A percentile compares a stretch with the other conserved stretches of the same genome.
Conservation (phyloP, 179 eudicot species). For the Beta lomatogona region DNA sequence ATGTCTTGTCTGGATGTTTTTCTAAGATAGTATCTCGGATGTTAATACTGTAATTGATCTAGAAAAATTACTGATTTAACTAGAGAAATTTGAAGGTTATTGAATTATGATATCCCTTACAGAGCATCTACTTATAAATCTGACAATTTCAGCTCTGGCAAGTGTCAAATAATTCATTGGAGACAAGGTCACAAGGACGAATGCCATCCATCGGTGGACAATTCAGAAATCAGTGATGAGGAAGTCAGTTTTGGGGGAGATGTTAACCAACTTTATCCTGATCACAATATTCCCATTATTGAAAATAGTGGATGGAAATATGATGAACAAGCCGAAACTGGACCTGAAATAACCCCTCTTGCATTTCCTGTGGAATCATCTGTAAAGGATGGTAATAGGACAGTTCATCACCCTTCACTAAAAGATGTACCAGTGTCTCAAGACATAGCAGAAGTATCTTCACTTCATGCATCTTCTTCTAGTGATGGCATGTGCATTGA, state of each 20-base stretch:
- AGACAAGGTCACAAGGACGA: conserved; percentile 89
- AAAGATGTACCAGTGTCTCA: conserved; percentile 25
- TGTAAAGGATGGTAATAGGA: conserved; percentile 28
- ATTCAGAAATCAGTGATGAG: conserved; percentile 36
- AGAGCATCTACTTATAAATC: background rate
- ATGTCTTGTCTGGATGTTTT: background rate
- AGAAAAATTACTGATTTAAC: background rate
- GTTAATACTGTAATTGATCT: background rate
- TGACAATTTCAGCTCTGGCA: conserved; percentile 68
- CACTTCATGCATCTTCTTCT: conserved; percentile 21
- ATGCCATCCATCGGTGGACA: conserved; percentile 48
- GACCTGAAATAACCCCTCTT: conserved; percentile 29
- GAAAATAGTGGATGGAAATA: conserved; percentile 24
- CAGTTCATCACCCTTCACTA: conserved; percentile 26
- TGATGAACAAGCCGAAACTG: conserved; percentile 30
- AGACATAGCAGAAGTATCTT: conserved; percentile 20
- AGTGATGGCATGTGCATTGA: conserved; percentile 25
- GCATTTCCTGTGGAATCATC: conserved; percentile 18
- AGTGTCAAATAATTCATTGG: conserved; percentile 94
- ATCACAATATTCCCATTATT: conserved; percentile 18
- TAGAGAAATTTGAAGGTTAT: background rate
- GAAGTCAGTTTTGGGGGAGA: conserved; percentile 27
- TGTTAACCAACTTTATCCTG: conserved; percentile 32
- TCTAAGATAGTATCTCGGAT: background rate
- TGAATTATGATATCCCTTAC: background rate